Conservation (phyloP, 164 flowering plant species). For the Tinospora cordifolia region DNA sequence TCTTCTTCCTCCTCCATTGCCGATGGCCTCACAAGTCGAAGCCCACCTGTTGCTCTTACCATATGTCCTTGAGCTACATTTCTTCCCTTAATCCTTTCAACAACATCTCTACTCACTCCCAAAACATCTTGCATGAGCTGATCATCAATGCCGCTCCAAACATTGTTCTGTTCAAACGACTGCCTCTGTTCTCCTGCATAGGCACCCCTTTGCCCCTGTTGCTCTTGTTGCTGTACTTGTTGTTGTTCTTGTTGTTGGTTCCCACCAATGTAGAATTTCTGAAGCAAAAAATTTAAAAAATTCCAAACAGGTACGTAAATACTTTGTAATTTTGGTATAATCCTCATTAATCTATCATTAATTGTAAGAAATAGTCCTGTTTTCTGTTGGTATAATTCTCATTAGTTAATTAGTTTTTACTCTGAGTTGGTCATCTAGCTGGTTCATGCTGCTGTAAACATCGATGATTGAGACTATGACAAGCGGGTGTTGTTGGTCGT, state of each 20-base stretch:
- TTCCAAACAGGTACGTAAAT: background rate
- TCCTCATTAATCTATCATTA: background rate
- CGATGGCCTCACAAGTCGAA: too few species aligned
- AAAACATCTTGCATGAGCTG: too few species aligned
- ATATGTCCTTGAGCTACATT: too few species aligned
- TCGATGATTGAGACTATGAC: constrained; percentile 20
- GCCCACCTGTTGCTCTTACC: too few species aligned
- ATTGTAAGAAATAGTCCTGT: background rate
- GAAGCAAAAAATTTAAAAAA: constrained; percentile 17
- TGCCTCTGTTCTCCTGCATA: too few species aligned
- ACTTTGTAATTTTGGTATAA: constrained; percentile 23
- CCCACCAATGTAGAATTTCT: constrained; percentile 12
- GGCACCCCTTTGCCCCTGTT: too few species aligned
- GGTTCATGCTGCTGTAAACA: constrained; percentile 26
- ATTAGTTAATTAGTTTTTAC: constrained; percentile 12
- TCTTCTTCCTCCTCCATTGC: too few species aligned
- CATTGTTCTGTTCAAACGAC: too few species aligned
- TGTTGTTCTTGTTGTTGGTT: constrained; percentile 1
- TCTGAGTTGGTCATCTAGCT: constrained; percentile 30
- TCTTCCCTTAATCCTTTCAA: too few species aligned
- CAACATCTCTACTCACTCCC: too few species aligned
- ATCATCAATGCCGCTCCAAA: too few species aligned
- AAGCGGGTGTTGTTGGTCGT: constrained; percentile 27
- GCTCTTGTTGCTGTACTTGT: background rate
- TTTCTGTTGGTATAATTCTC: background rate